Conservation (phyloP, 2,329 filamentous ascomycete species). For the Bisporella sp. region DNA sequence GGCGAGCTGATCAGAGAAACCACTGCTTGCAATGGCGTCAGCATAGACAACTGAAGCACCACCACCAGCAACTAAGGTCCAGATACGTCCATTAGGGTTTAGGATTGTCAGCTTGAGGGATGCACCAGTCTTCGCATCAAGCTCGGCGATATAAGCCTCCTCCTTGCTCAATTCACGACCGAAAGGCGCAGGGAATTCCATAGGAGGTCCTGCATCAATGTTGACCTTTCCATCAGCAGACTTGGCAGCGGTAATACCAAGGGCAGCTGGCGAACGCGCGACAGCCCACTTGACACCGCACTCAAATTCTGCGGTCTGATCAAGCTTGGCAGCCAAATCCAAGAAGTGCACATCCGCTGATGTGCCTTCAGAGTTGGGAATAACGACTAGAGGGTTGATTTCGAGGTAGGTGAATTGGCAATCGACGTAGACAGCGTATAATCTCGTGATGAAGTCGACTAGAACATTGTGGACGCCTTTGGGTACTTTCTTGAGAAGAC, state of each 20-base stretch:
- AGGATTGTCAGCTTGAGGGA: constrained; percentile 97
- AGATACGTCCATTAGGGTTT: constrained; percentile 85
- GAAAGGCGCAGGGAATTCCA: constrained; percentile 98
- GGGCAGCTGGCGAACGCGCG: constrained; percentile 80
- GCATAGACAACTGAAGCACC: constrained; percentile 99
- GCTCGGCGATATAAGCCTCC: constrained; percentile 97
- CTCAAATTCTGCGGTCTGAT: constrained; percentile 99
- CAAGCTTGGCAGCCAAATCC: constrained; percentile 95
- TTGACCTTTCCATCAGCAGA: constrained; percentile 68
- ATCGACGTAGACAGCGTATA: constrained; percentile 99
- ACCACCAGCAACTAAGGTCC: constrained; percentile 98
- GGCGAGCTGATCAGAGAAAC: constrained; percentile 91
- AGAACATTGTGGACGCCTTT: constrained; percentile 95
- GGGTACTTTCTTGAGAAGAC: constrained; percentile 88
- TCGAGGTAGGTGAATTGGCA: constrained; percentile 99
- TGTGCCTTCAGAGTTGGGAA: constrained; percentile 87
- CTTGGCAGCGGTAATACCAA: constrained; percentile 69
- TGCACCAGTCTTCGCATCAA: constrained; percentile 98
- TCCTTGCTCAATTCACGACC: constrained; percentile 98
- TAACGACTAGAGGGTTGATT: constrained; percentile 98
- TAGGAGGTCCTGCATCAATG: constrained; percentile 93
- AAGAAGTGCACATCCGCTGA: constrained; percentile 96
- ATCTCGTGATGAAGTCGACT: constrained; percentile 96
- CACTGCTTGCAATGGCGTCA: constrained; percentile 93
- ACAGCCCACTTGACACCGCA: constrained; percentile 99